Conservation (phyloP, 2,329 filamentous ascomycete genomes). For the Aureobasidium sp. region DNA sequence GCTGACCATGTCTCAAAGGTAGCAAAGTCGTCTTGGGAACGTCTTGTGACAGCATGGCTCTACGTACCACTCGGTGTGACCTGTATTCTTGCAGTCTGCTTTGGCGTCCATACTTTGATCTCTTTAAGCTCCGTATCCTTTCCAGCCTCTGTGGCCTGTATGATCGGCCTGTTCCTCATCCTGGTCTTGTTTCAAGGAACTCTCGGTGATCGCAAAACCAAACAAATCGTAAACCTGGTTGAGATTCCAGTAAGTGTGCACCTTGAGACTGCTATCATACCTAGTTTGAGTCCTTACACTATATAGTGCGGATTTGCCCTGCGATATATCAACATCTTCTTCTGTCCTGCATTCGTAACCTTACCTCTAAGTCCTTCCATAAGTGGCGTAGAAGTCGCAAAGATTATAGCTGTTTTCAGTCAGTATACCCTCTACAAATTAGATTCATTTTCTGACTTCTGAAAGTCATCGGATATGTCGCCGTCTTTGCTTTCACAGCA, state of each 20-base stretch:
- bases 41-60: constrained; percentile 38
- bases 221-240: constrained; percentile 42
- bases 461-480: constrained; percentile 49
- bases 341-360: constrained; percentile 54
- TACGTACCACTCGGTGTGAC: constrained; percentile 42
- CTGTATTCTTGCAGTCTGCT: constrained; percentile 35
- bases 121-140: constrained; percentile 47
- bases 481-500: constrained; percentile 47
- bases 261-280: no score
- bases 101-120: constrained; percentile 37
- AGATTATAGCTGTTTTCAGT: constrained; percentile 56
- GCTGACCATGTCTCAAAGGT: constrained; percentile 11
- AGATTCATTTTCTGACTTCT: neutral
- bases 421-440: constrained; percentile 22
- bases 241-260: constrained; percentile 44
- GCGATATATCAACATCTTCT: constrained; percentile 53
- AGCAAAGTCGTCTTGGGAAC: constrained; percentile 32
- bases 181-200: constrained; percentile 43
- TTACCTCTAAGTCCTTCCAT: constrained; percentile 52
- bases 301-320: constrained; percentile 50
- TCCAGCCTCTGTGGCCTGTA: constrained; percentile 53
- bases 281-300: constrained; percentile 16
- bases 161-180: constrained; percentile 48
- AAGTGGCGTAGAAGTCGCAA: constrained; percentile 48
- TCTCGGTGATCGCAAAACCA: constrained; percentile 45